Percentiles rank a stretch among this genome's conserved stretches.
Evolutionary conservation across 2,329 filamentous ascomycete species (phyloP).

Genomic region (Colletotrichum karsti): DNA sequence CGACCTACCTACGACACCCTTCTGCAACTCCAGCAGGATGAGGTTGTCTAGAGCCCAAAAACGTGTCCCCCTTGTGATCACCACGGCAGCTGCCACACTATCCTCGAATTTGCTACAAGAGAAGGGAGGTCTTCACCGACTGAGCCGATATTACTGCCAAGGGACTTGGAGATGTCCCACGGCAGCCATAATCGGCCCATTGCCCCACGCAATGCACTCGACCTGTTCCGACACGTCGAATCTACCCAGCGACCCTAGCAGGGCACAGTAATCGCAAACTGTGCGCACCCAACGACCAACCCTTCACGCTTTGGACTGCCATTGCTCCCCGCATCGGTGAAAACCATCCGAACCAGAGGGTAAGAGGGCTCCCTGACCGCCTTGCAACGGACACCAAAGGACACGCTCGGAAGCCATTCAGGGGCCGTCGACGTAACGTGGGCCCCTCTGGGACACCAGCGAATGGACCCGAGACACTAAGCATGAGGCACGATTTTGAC

Average conservation of each 20-base stretch:
- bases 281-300: neutral
- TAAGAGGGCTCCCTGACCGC: neutral
- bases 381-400: neutral
- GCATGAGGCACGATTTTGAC: neutral
- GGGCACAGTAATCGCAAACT: neutral
- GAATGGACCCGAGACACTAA: neutral
- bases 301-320: neutral
- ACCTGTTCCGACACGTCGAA: neutral
- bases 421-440: neutral
- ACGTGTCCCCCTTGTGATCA: neutral
- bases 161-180: neutral
- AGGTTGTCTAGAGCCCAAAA: neutral
- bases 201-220: neutral
- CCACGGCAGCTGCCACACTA: neutral
- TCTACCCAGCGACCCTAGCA: neutral
- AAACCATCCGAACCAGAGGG: neutral
- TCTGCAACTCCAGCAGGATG: neutral
- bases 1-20: conserved; percentile 1
- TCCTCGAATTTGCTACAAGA: neutral
- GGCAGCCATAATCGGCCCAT: neutral
- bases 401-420: neutral
- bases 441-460: neutral
- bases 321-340: neutral
- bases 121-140: neutral
- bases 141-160: neutral